Base-by-base conservation (phyloP, 176 grass and related monocot genomes). In the Triticum dicoccoides region DNA sequence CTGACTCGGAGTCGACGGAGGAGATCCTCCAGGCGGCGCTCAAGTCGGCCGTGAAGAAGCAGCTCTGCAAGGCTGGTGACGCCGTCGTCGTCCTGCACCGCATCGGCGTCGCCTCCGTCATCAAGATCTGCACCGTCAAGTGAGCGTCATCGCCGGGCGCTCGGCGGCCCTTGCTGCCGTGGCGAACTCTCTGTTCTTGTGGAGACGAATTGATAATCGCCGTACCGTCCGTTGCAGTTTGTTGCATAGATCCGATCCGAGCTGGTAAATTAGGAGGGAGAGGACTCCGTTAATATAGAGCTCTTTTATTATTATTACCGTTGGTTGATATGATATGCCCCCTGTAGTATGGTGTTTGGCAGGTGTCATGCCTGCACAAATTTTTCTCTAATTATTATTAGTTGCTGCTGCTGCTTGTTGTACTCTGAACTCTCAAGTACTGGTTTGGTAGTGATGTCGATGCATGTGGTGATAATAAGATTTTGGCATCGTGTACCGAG, bases 61-160 rank as follows among this genome's bases (percentile, higher is more conserved):
- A 87, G 62, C 42, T 98, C 21, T 98, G 95, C 87, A 93, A 93
- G 69, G 84, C 95, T 1, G 95, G 95, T 0, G 95, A 98, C 8
- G 72, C 95, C 0, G 61, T 98, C 3, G 95, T 98, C 23, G 95
- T 83, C 56, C 87, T 98, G 1, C 95, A 98, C 66, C 91, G 95
- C 23, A 98, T 98, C 0, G 95, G 95, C 5, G 75, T 91, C 6
- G 95, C 95, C 3, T 98, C 95, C 5, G 95, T 98, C 79, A 95
- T 98, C 78, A 98, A 98, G 93, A 98, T 98, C 69, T 98, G 95
- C 85, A 83, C 91, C 21, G 95, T 98, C 29, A 95, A 98, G 90
- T 25, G 25, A 25, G 25, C 25, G 25, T 1, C 25, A 25, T 25
- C 25, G 25, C 25, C 25, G 25, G 25, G 25, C 25, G 25, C 25